Evolutionary conservation across 2,329 filamentous ascomycete species (phyloP), one percentile per base, ranked within the genome.

Genomic region (Talaromyces piceae): DNA sequence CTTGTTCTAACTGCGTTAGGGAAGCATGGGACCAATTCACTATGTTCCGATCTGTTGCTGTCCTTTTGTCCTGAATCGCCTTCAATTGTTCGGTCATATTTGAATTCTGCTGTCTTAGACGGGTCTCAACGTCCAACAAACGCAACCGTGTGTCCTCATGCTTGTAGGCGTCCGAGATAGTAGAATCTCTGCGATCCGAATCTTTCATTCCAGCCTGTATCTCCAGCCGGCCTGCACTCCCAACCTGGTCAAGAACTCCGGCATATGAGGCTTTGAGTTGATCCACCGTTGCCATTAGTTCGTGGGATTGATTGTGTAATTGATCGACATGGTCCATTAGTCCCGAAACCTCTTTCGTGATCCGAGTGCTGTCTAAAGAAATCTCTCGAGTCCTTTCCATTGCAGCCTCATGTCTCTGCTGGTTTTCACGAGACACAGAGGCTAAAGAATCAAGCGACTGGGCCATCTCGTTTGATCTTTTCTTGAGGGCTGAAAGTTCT

Each of bases 341-440:
- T 4, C 30, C 12, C 23, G 49, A 27, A 12, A 46, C 20, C 30
- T 51, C 31, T 11, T 25, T 37, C 18, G 23, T 43, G 18, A 60
- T 41, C 3, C 56, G 55, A 41, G 54, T 45, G 5, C 50, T 53
- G 43, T 59, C 57, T 22, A 47, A 16, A 12, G 50, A 53, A 44
- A 59, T 45, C 18, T 55, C 51, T 12, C 52, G 46, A 25, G 58
- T 41, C 5, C 54, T 28, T 11, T 44, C 22, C 18, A 41, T 39
- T 37, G 50, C 30, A 28, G 37, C 45, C 12, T 46, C 44, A 26
- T 39, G 20, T 45, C 47, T 41, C 25, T 46, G 16, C 39, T 46
- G 27, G 23, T 25, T 41, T 25, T 33, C 30, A 50, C 16, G n/a
- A 58, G 47, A 11, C 46, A 31, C 13, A 45, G 25, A 23, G 55